Percentiles rank a stretch among this genome's conserved stretches.
Evolutionary conservation across 2,329 filamentous ascomycete genomes (phyloP).

Genomic region (Paecilomyces sp.): DNA sequence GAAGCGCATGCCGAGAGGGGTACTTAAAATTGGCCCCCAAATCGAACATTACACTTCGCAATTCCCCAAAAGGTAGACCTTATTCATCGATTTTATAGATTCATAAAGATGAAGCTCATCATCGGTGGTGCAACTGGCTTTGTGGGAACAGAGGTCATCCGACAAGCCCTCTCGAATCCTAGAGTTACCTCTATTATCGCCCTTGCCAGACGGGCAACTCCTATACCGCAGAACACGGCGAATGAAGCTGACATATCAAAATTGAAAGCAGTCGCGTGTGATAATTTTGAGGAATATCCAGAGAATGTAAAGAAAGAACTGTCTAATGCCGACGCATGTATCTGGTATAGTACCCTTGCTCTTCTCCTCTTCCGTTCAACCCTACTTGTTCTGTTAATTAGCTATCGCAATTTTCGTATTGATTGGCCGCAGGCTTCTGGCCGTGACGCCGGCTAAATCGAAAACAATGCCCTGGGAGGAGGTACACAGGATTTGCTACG

Average conservation of each 20-base stretch:
- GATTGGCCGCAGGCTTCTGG: conserved; percentile 2
- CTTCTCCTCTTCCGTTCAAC: no score
- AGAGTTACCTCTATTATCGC: conserved; percentile 21
- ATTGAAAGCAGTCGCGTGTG: not conserved
- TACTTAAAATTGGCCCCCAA: not conserved
- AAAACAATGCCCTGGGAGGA: conserved; percentile 25
- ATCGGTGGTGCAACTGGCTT: conserved; percentile 28
- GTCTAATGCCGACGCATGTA: conserved; percentile 26
- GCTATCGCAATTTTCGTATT: not conserved
- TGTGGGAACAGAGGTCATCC: conserved; percentile 27
- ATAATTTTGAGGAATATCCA: conserved; percentile 13
- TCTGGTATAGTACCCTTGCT: conserved; percentile 22
- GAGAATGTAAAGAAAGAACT: conserved; percentile 23
- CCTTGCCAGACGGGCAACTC: conserved; percentile 15
- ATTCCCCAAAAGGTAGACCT: not conserved
- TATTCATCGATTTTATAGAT: no score
- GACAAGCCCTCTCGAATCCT: conserved; percentile 22
- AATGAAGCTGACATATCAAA: not conserved
- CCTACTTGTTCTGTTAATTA: not conserved
- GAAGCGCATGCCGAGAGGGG: not conserved
- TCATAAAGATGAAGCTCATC: conserved; percentile 27
- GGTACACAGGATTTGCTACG: conserved; percentile 35
- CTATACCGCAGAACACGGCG: not conserved
- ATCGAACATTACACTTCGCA: not conserved
- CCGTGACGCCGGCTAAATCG: conserved; percentile 32